Evolutionary conservation across 2,329 filamentous ascomycete species (phyloP).

Genomic region (Trichoderma gracile): DNA sequence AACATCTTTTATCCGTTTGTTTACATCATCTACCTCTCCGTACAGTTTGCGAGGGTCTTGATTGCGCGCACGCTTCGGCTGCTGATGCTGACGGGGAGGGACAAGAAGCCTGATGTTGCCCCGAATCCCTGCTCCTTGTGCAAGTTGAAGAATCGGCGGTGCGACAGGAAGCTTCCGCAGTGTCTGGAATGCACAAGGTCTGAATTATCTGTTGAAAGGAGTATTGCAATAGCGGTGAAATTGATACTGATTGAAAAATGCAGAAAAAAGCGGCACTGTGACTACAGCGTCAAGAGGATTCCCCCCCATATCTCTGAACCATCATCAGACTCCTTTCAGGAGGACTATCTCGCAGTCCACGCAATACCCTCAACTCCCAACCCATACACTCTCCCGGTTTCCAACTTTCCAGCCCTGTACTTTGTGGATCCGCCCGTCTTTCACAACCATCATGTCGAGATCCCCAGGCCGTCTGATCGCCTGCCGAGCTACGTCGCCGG

Average conservation of each 20-base stretch:
- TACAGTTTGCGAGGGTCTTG: not conserved
- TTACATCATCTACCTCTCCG: not conserved
- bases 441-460: conserved; percentile 4
- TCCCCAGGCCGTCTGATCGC: not conserved
- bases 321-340: not conserved
- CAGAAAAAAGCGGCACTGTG: conserved; percentile 4
- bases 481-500: conserved; percentile 7
- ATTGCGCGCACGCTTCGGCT: not conserved
- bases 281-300: not conserved
- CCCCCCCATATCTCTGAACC: not conserved
- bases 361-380: not conserved
- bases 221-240: not conserved
- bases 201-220: too few species aligned
- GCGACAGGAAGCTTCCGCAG: conserved; percentile 8
- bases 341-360: not conserved
- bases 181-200: conserved; percentile 10
- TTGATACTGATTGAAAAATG: not conserved
- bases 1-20: not conserved
- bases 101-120: not conserved
- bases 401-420: conserved; percentile 9
- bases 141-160: conserved; percentile 12
- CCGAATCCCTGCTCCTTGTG: conserved; percentile 1
- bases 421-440: conserved; percentile 16
- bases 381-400: not conserved
- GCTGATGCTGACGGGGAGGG: not conserved